phyloP scores from a whole-genome alignment of 106 monocot genomes.

The Vanilla planifolia region DNA sequence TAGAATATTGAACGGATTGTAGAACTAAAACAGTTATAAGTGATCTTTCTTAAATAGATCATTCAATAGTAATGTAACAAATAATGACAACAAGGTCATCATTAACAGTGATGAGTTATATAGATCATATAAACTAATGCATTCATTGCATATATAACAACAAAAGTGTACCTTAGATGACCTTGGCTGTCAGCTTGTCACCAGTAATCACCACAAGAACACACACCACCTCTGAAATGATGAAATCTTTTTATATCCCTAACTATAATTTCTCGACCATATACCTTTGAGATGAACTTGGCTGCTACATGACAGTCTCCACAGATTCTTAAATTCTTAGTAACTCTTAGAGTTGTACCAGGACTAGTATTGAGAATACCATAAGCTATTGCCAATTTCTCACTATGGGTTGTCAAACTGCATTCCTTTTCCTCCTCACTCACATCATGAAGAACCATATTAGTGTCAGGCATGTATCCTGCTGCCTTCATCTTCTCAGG shows the following conservation, averaged over 20 bases:
- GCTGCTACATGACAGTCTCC: constrained; percentile 27
- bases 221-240: constrained; percentile 39
- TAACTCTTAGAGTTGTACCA: constrained; percentile 22
- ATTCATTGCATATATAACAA: too few relatives aligned
- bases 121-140: too few relatives aligned
- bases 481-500: constrained; percentile 47
- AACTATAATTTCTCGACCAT: constrained; percentile 31
- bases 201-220: constrained; percentile 65
- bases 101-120: too few relatives aligned
- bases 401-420: constrained; percentile 35
- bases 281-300: constrained; percentile 33
- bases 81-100: too few relatives aligned
- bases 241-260: constrained; percentile 36
- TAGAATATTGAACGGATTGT: too few relatives aligned
- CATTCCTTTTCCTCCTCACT: constrained; percentile 29
- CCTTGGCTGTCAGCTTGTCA: too few relatives aligned
- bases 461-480: constrained; percentile 34
- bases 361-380: constrained; percentile 24
- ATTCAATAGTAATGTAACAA: too few relatives aligned
- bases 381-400: constrained; percentile 41
- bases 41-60: too few relatives aligned
- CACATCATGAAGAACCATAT: constrained; percentile 35
- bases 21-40: too few relatives aligned
- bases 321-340: constrained; percentile 37
- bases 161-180: too few relatives aligned